These are phyloP conservation scores for Eimeria acervulina DNA, from an alignment of 169 alveolate genomes.

Conservation along the genomic window DNA sequence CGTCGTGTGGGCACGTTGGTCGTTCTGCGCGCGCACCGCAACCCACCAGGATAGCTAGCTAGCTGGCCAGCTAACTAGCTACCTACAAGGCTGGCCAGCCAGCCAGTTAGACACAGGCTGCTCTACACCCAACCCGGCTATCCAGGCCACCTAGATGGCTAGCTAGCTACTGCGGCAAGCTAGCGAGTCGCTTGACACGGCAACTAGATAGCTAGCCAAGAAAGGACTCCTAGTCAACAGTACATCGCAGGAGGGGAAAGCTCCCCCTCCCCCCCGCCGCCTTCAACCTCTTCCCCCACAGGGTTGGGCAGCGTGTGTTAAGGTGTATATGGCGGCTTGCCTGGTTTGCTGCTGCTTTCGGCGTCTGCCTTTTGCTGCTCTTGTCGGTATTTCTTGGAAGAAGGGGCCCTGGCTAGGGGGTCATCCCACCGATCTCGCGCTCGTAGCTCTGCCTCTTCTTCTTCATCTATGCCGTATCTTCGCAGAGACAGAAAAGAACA, in stretches of 20 bases:
- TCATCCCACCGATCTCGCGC: conserved; percentile 80
- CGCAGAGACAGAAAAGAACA: neutral
- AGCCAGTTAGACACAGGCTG: neutral
- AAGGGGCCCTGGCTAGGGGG: conserved; percentile 64
- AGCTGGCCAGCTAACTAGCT: neutral
- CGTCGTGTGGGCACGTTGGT: conserved; percentile 90
- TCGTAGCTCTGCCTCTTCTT: conserved; percentile 63
- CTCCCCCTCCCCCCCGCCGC: neutral
- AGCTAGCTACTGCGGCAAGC: no score
- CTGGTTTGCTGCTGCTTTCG: neutral
- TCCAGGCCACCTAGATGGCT: no score
- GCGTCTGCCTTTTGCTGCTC: neutral
- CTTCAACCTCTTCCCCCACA: no score
- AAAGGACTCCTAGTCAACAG: neutral
- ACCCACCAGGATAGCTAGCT: neutral
- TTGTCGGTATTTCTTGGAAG: neutral
- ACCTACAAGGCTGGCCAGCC: neutral
- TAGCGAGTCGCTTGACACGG: no score
- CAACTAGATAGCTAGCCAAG: neutral
- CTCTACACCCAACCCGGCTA: no score
- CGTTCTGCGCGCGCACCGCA: conserved; percentile 28
- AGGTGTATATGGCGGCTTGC: neutral
- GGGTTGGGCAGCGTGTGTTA: neutral
- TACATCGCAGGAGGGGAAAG: neutral
- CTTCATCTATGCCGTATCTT: conserved; percentile 81